A percentile compares a stretch with the other conserved stretches of the same genome.
Conservation (phyloP, 345 rosid genomes). For the Citropsis articulata region DNA sequence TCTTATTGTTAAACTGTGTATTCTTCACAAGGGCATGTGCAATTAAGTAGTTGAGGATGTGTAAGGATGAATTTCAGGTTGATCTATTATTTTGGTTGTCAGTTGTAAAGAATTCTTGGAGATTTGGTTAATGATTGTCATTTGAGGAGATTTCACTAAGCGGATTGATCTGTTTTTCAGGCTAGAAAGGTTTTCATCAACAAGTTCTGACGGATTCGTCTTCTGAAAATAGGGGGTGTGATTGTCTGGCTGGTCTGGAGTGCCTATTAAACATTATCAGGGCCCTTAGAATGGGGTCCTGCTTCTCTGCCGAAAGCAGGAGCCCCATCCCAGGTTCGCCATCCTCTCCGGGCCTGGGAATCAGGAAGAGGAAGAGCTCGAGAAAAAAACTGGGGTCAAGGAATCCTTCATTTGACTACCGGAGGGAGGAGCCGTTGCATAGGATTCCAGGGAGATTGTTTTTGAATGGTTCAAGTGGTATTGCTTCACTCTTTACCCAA, state of each 20-base stretch:
- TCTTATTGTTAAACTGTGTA: not conserved
- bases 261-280: constrained; percentile 88
- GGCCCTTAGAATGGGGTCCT: constrained; percentile 99
- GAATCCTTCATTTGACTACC: constrained; percentile 57
- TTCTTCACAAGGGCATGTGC: not conserved
- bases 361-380: constrained; percentile 66
- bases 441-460: constrained; percentile 77
- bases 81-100: not conserved
- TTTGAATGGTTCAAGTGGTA: constrained; percentile 78
- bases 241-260: constrained; percentile 85
- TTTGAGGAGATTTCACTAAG: not conserved
- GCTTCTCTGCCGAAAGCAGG: constrained; percentile 93
- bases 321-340: constrained; percentile 88
- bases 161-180: constrained; percentile 31
- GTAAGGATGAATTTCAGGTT: not conserved
- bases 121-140: not conserved
- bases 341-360: constrained; percentile 55
- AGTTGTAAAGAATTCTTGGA: not conserved
- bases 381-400: constrained; percentile 56
- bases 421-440: constrained; percentile 68
- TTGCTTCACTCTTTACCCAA: constrained; percentile 80
- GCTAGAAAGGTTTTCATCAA: constrained; percentile 20
- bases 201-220: constrained; percentile 55
- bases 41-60: not conserved
- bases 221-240: constrained; percentile 50